A percentile compares a stretch with the other conserved stretches of the same genome.
Evolutionary conservation across 768 basidiomycete genomes (phyloP).

Genomic region (Russula emetica): DNA sequence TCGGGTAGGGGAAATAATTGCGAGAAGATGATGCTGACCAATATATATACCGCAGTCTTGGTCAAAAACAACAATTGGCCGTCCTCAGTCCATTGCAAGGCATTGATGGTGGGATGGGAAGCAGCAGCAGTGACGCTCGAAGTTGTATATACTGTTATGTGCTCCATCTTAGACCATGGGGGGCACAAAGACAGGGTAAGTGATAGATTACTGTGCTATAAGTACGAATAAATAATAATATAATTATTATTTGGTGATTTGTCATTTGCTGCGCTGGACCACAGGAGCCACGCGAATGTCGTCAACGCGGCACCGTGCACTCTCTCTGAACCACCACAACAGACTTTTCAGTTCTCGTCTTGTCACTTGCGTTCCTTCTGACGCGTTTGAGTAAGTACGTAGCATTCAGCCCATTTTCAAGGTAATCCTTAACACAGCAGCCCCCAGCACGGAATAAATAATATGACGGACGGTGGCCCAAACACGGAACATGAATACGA

Average conservation of each 20-base stretch:
- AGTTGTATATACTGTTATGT: slow-evolving; percentile 43
- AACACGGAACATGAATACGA: slow-evolving; percentile 13
- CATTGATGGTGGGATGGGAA: slow-evolving; percentile 51
- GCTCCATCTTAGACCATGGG: no score
- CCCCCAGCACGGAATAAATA: not conserved
- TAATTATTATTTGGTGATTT: not conserved
- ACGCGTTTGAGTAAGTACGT: slow-evolving; percentile 6
- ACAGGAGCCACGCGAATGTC: not conserved
- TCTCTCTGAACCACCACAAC: slow-evolving; percentile 13
- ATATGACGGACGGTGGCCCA: slow-evolving; percentile 16
- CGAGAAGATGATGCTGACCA: slow-evolving; percentile 44
- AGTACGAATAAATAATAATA: not conserved
- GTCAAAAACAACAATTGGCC: slow-evolving; percentile 68
- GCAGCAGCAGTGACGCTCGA: slow-evolving; percentile 57
- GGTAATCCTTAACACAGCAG: not conserved
- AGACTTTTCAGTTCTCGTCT: not conserved
- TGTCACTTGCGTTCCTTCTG: slow-evolving; percentile 3
- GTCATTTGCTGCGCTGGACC: not conserved
- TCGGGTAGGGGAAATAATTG: not conserved
- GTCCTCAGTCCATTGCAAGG: slow-evolving; percentile 70
- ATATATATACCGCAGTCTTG: slow-evolving; percentile 60
- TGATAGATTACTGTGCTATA: not conserved
- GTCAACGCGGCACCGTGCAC: not conserved
- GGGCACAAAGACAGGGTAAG: no score
- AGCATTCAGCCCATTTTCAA: not conserved